Evolutionary conservation across 768 basidiomycete species (phyloP).

Genomic region (Nidularia pulvinata): DNA sequence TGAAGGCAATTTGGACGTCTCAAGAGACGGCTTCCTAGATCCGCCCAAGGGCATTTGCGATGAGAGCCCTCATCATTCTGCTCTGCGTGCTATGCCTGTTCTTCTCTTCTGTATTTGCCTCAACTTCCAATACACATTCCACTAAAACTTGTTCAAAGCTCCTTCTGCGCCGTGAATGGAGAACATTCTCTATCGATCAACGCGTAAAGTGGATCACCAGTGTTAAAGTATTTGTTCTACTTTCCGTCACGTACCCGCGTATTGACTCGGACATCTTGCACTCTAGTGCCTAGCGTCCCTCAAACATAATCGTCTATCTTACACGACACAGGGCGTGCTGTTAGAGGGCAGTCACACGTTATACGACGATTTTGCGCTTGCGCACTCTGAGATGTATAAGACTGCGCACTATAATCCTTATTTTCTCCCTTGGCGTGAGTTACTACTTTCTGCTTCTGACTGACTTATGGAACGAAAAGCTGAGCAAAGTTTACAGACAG

Average conservation of each 20-base stretch:
- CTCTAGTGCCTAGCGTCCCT: neutral
- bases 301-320: slow-evolving; percentile 3
- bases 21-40: too few relatives aligned
- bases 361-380: slow-evolving; percentile 10
- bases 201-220: slow-evolving; percentile 7
- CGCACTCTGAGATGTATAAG: slow-evolving; percentile 7
- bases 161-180: slow-evolving; percentile 7
- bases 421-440: slow-evolving; percentile 11
- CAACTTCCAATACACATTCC: neutral
- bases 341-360: slow-evolving; percentile 5
- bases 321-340: slow-evolving; percentile 2
- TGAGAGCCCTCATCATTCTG: too few relatives aligned
- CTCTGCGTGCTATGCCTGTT: too few relatives aligned
- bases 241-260: neutral
- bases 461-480: neutral
- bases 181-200: slow-evolving; percentile 4
- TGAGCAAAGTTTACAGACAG: neutral
- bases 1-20: too few relatives aligned
- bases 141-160: neutral
- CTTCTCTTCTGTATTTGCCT: too few relatives aligned
- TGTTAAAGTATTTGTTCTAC: slow-evolving; percentile 5
- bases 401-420: slow-evolving; percentile 8
- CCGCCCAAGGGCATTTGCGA: too few relatives aligned
- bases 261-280: neutral
- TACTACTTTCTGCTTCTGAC: neutral